Percentiles rank a stretch among this genome's conserved stretches.
These are phyloP conservation scores for Scutellaria baicalensis DNA, from an alignment of 257 asterid genomes.

Conservation along the genomic window DNA sequence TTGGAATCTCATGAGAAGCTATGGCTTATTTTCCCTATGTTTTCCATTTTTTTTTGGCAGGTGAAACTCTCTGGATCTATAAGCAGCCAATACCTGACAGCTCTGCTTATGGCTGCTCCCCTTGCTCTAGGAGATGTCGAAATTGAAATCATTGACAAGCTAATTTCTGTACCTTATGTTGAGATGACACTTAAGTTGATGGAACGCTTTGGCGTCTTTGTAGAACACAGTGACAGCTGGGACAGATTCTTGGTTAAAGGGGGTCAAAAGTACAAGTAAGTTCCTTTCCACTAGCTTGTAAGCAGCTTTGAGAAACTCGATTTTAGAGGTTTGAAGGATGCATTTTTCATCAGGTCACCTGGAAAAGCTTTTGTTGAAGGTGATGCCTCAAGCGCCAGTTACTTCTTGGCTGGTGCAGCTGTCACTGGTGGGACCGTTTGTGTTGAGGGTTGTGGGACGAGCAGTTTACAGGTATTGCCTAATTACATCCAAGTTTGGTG, in stretches of 20 bases:
- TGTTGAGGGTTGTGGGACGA: constrained; percentile 97
- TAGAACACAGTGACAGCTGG: constrained; percentile 83
- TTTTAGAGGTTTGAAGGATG: neutral
- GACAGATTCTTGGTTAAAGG: constrained; percentile 78
- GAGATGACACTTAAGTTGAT: constrained; percentile 97
- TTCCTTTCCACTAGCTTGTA: neutral
- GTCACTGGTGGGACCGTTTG: constrained; percentile 87
- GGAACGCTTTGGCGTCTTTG: constrained; percentile 95
- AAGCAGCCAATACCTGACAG: constrained; percentile 96
- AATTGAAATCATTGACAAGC: constrained; percentile 86
- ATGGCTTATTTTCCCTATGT: neutral
- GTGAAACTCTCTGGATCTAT: constrained; percentile 94
- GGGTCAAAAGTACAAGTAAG: constrained; percentile 96
- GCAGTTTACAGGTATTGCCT: constrained; percentile 97
- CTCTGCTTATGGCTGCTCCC: constrained; percentile 97
- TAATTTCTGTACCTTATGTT: constrained; percentile 92
- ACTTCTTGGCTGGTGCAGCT: constrained; percentile 99
- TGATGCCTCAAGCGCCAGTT: constrained; percentile 99
- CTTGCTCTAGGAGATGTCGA: constrained; percentile 86
- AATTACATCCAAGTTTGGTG: neutral
- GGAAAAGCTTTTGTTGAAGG: constrained; percentile 97
- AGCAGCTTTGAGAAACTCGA: constrained; percentile 11
- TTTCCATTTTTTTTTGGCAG: constrained; percentile 33
- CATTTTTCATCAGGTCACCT: constrained; percentile 57
- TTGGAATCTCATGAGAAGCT: neutral